Conservation (phyloP, 1,284 basidiomycete species). For the Fomes fomentarius region DNA sequence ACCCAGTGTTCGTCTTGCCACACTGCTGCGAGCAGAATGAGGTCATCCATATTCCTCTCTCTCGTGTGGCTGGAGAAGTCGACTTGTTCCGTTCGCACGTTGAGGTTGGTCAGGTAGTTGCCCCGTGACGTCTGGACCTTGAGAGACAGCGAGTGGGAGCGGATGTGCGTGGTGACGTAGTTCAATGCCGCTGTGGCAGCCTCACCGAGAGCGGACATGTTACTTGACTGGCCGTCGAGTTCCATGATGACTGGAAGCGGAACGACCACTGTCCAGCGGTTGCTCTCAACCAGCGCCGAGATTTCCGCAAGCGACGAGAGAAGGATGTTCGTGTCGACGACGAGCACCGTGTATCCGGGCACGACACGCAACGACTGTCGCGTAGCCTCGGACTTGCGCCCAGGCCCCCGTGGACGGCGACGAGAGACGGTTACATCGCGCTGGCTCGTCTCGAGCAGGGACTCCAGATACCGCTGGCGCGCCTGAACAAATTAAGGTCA, state of each 20-base stretch:
- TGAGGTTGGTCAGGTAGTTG: constrained; percentile 88
- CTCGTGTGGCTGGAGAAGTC: constrained; percentile 64
- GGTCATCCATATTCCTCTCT: constrained; percentile 91
- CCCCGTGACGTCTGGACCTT: constrained; percentile 96
- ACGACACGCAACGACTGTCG: constrained; percentile 60
- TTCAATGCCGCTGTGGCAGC: constrained; percentile 73
- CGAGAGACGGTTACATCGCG: constrained; percentile 36
- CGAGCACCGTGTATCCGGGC: constrained; percentile 88
- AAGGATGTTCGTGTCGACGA: constrained; percentile 94
- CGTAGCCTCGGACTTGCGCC: constrained; percentile 34
- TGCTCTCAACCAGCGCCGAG: constrained; percentile 76
- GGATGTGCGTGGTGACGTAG: constrained; percentile 80
- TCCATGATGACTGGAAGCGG: constrained; percentile 96
- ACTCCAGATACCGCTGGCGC: constrained; percentile 66
- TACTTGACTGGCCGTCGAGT: constrained; percentile 85
- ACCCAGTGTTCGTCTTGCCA: constrained; percentile 95
- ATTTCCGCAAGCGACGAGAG: constrained; percentile 80
- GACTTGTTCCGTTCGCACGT: constrained; percentile 84
- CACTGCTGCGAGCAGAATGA: constrained; percentile 88
- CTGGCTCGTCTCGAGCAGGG: constrained; percentile 53
- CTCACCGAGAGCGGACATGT: constrained; percentile 67
- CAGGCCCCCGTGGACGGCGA: constrained; percentile 37
- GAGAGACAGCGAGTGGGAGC: constrained; percentile 74
- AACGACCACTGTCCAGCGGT: constrained; percentile 87
- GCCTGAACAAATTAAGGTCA: constrained; percentile 44